These are phyloP conservation scores for Cadophora gregata DNA, from an alignment of 2,329 filamentous ascomycete genomes.

Conservation along the genomic window DNA sequence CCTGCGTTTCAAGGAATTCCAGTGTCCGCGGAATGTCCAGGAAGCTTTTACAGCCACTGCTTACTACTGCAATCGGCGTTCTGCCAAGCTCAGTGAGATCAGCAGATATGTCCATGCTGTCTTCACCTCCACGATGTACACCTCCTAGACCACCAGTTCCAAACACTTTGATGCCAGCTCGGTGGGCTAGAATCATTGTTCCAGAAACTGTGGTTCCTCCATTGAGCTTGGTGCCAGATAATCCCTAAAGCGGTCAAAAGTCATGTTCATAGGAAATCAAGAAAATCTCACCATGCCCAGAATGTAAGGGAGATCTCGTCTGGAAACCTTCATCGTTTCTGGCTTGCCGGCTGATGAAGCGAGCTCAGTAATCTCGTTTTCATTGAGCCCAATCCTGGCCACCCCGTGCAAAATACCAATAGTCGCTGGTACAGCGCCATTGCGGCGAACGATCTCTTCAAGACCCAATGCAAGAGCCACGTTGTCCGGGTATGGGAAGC, in stretches of 20 bases:
- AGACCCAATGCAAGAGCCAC: conserved; percentile 76
- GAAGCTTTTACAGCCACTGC: conserved; percentile 94
- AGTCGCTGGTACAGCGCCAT: conserved; percentile 88
- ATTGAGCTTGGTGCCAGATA: conserved; percentile 72
- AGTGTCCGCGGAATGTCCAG: conserved; percentile 89
- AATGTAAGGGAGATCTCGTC: conserved; percentile 84
- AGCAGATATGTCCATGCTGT: conserved; percentile 90
- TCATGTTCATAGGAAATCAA: conserved; percentile 3
- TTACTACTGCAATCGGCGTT: conserved; percentile 86
- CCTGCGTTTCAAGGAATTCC: conserved; percentile 75
- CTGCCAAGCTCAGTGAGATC: conserved; percentile 93
- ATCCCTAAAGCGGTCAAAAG: conserved; percentile 53
- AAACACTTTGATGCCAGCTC: conserved; percentile 90
- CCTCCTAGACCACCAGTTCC: conserved; percentile 94
- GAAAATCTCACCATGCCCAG: conserved; percentile 70
- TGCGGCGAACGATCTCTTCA: conserved; percentile 78
- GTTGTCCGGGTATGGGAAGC: conserved; percentile 77
- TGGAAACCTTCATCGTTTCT: conserved; percentile 80
- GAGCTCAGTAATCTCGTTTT: conserved; percentile 76
- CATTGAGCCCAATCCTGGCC: conserved; percentile 77
- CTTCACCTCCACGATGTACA: conserved; percentile 87
- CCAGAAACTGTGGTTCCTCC: conserved; percentile 93
- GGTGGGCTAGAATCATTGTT: conserved; percentile 86
- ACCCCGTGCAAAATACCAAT: conserved; percentile 86
- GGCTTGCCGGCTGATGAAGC: conserved; percentile 67